Evolutionary conservation across 495 filamentous ascomycete genomes (phyloP), one percentile per base, ranked within the genome.

Genomic region (Penicillium canescens): DNA sequence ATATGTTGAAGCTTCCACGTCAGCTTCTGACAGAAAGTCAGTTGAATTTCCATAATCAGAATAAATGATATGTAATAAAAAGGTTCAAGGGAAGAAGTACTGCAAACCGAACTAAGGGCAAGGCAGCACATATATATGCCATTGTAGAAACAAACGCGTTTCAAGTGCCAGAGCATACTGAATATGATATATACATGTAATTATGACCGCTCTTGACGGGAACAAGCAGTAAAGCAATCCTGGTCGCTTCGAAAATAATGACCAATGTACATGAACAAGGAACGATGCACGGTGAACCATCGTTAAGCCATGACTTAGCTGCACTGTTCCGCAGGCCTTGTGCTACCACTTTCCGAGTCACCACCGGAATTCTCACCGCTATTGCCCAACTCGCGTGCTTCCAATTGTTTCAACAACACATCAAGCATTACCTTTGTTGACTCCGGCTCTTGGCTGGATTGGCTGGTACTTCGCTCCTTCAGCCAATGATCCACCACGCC

Each of bases 1-100:
- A 36, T n/a, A 47, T 24, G 9, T 23, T 47, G 12, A n/a, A 47
- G 44, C 44, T 47, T 33, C 13, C 13, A 16, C 44, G 44, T 47
- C 7, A 47, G 33, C 33, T 47, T 47, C 13, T 47, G 11, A 36
- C 11, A 23, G 6, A 47, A 36, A 35, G 8, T 36, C 33, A 6
- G 18, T 24, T 47, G 7, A 13, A 16, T 3, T 8, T 47, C 13
- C 6, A 47, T 47, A 24, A 20, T 47, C 24, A 26, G 24, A 26
- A 5, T 2, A 26, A 26, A 26, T 26, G 7, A 20, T 9, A 34
- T 4, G 3, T 16, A 47, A 47, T 36, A 18, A 4, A 37, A 47
- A 36, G 37, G 44, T 6, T 26, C 2, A 26, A 26, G 14, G 38
- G 18, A 18, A 18, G 18, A 16, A 41, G 21, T 41, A 3, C 20